Conservation (phyloP, 2,329 filamentous ascomycete species). For the Ophiostoma tasmaniense region DNA sequence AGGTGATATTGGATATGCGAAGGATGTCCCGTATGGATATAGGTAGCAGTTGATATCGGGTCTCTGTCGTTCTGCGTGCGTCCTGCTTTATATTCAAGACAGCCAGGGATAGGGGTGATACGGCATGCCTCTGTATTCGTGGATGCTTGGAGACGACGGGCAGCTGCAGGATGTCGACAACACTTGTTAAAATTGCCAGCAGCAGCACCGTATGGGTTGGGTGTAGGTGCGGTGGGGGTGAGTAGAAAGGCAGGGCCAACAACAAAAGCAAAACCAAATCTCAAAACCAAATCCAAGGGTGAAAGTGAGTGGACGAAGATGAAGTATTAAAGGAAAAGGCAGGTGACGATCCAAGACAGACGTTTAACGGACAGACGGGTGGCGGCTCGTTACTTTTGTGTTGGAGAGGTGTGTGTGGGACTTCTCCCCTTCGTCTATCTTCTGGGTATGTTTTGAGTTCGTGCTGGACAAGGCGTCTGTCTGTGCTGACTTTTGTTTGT, state of each 20-base stretch:
- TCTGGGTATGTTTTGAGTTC: background rate
- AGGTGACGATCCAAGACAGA: constrained; percentile 19
- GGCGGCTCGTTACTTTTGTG: constrained; percentile 19
- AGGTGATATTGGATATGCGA: background rate
- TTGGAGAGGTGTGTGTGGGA: constrained; percentile 18
- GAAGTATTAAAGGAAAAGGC: background rate
- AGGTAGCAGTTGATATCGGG: background rate
- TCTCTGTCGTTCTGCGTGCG: background rate
- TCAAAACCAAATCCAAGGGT: background rate
- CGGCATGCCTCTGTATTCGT: constrained; percentile 38
- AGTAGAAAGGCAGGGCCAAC: background rate
- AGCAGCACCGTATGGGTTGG: background rate
- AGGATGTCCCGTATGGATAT: background rate
- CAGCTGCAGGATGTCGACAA: constrained; percentile 35
- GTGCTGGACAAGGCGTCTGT: constrained; percentile 10
- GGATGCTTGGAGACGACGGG: constrained; percentile 37
- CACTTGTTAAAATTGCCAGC: constrained; percentile 5
- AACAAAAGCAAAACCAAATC: too few relatives aligned
- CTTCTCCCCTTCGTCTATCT: constrained; percentile 1
- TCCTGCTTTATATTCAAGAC: background rate
- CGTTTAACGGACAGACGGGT: constrained; percentile 19
- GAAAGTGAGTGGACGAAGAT: background rate
- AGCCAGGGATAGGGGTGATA: constrained; percentile 40
- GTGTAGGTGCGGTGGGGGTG: background rate
- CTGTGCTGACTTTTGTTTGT: background rate